Percentiles rank a stretch among this genome's conserved stretches.
phyloP scores from a whole-genome alignment of 176 grass and related monocot species.

The Areca catechu region DNA sequence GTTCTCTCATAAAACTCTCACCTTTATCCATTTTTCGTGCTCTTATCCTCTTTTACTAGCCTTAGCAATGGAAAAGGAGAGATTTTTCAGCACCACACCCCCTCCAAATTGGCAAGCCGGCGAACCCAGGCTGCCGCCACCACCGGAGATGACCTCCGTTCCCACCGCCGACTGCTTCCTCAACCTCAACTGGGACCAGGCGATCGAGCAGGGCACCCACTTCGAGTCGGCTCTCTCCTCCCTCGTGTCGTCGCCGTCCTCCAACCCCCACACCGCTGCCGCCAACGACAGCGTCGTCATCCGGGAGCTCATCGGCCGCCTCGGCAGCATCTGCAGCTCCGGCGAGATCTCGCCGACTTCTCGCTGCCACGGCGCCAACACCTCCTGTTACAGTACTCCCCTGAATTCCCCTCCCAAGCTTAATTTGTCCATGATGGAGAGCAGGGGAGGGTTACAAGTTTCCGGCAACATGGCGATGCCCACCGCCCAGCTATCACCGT shows the following conservation, averaged over 20 bases:
- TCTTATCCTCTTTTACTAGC: neutral
- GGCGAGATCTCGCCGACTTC: constrained; percentile 12
- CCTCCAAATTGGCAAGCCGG: constrained; percentile 2
- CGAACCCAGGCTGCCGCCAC: neutral
- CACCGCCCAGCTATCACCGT: neutral
- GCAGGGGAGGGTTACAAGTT: neutral
- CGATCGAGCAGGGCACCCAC: constrained; percentile 2
- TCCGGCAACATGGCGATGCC: neutral
- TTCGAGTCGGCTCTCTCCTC: constrained; percentile 60
- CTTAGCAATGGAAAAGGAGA: constrained; percentile 26
- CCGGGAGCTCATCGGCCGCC: constrained; percentile 55
- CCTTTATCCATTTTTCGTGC: neutral
- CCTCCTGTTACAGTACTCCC: constrained; percentile 57
- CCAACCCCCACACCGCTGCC: neutral
- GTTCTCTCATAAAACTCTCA: neutral
- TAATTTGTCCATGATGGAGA: constrained; percentile 1
- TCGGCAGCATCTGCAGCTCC: constrained; percentile 55
- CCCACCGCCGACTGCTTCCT: constrained; percentile 12
- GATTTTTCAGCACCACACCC: constrained; percentile 17
- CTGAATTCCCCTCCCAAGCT: constrained; percentile 45
- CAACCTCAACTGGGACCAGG: constrained; percentile 13
- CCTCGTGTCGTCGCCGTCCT: constrained; percentile 44
- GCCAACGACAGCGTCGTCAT: constrained; percentile 23
- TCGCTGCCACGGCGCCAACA: constrained; percentile 19
- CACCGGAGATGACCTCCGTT: constrained; percentile 1